Base-by-base conservation (phyloP, 2,329 filamentous ascomycete genomes). In the Claviceps purpurea region DNA sequence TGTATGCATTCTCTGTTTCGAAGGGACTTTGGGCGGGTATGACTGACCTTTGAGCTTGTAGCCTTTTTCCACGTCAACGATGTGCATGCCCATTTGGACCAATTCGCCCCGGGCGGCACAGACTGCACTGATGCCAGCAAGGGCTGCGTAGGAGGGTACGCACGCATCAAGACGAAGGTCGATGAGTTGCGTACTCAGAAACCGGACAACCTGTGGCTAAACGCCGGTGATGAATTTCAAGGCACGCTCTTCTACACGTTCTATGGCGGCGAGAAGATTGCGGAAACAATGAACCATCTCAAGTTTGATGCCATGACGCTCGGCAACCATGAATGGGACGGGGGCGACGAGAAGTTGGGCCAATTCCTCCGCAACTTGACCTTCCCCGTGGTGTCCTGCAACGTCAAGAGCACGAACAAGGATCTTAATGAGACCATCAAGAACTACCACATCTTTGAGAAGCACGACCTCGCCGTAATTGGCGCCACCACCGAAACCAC, bases 21-120 rank as follows among this genome's bases (percentile, higher is more conserved):
- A 34, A 34, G 30, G 10, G 10, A 11, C 30, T 39, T 48, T 24
- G 2, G 4, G 3, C 20, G 5, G 16, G 5, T 14, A 11, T 22
- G 30, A 47, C 48, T 43, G 39, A 43, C 24, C n/a, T 39, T 43
- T 26, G 2, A 22, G 16, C 2, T 5, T 18, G 22, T 30, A 72
- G 70, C 80, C 6, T 83, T 84, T 68, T 84, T 83, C 66, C 82
- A 85, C 63, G 73, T 85, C 70, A 85, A 85, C 60, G 81, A 85
- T 61, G 78, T 85, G 14, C 82, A 85, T 62, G 75, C 82, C 14
- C 82, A 85, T 61, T 69, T 85, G 18, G 81, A 84, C 61, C 66
- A 84, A 63, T 85, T 79, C 65, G 70, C 74, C 30, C 73, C 74
- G 14, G 78, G 77, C 0, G 81, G 81, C 51, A 77, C 78, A 11